Percentiles rank a stretch among this genome's conserved stretches.
Conservation (phyloP, 768 basidiomycete genomes). For the Xerocomellus amylosporus region DNA sequence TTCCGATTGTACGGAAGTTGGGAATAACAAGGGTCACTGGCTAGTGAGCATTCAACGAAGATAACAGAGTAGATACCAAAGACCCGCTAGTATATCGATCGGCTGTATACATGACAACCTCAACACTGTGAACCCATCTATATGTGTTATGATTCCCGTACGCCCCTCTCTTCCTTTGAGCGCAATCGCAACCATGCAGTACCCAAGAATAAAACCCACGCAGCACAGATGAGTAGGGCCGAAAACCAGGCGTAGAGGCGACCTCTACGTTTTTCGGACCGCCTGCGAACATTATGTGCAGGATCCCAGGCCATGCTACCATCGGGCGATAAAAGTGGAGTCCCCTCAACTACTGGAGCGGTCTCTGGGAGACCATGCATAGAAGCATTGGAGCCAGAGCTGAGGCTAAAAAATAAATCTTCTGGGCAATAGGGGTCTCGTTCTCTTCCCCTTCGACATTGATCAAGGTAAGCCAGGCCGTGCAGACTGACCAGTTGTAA, state of each 20-base stretch:
- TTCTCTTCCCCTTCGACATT: slow-evolving; percentile 34
- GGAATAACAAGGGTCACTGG: slow-evolving; percentile 33
- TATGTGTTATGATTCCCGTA: neutral
- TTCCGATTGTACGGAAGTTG: slow-evolving; percentile 32
- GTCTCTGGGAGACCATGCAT: neutral
- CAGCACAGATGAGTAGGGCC: slow-evolving; percentile 41
- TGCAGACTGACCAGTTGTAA: slow-evolving; percentile 54
- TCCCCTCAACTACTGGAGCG: slow-evolving; percentile 5
- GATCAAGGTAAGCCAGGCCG: slow-evolving; percentile 48
- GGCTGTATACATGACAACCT: neutral
- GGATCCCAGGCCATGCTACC: slow-evolving; percentile 5
- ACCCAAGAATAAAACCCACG: slow-evolving; percentile 64
- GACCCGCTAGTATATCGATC: neutral
- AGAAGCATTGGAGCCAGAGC: neutral
- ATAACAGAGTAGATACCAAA: slow-evolving; percentile 2
- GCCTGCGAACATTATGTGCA: slow-evolving; percentile 18
- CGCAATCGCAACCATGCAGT: slow-evolving; percentile 60
- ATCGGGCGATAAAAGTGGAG: slow-evolving; percentile 11
- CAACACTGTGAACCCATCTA: neutral
- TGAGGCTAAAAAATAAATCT: slow-evolving; percentile 1
- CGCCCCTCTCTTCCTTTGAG: slow-evolving; percentile 36
- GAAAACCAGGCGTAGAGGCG: slow-evolving; percentile 45
- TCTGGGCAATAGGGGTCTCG: slow-evolving; percentile 12
- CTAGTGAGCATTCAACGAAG: slow-evolving; percentile 26
- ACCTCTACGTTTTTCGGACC: slow-evolving; percentile 47